Evolutionary conservation across 169 alveolate genomes (phyloP).

Genomic region (Cytauxzoon felis): DNA sequence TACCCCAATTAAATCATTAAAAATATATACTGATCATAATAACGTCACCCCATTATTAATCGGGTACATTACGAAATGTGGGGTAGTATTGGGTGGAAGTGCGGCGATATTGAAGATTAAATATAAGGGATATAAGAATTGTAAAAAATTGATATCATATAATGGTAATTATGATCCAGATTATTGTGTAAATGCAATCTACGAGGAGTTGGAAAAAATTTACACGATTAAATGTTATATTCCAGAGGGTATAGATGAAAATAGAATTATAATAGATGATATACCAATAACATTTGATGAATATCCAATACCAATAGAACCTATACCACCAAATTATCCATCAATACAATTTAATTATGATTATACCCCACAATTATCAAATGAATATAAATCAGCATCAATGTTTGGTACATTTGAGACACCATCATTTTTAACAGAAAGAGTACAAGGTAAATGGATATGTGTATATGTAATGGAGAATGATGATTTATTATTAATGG

Average conservation of each 20-base stretch:
- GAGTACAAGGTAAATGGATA: background rate
- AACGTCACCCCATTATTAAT: too few species aligned
- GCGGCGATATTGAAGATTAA: background rate
- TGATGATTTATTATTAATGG: too few species aligned
- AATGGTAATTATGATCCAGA: background rate
- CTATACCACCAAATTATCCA: too few species aligned
- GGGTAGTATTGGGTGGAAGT: background rate
- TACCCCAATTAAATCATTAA: too few species aligned
- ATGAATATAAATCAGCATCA: too few species aligned
- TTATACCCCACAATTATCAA: too few species aligned
- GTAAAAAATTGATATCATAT: background rate
- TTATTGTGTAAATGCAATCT: background rate
- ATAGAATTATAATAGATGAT: background rate
- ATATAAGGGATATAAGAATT: background rate
- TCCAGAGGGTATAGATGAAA: background rate
- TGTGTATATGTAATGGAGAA: background rate
- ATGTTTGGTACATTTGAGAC: too few species aligned
- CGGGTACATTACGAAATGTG: background rate
- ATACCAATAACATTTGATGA: background rate
- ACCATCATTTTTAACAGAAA: background rate
- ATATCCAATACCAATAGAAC: too few species aligned
- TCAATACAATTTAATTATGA: too few species aligned
- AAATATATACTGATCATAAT: too few species aligned
- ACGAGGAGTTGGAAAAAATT: background rate
- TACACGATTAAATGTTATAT: background rate